Conservation (phyloP, 176 grass and related monocot genomes). For the Puya raimondii region DNA sequence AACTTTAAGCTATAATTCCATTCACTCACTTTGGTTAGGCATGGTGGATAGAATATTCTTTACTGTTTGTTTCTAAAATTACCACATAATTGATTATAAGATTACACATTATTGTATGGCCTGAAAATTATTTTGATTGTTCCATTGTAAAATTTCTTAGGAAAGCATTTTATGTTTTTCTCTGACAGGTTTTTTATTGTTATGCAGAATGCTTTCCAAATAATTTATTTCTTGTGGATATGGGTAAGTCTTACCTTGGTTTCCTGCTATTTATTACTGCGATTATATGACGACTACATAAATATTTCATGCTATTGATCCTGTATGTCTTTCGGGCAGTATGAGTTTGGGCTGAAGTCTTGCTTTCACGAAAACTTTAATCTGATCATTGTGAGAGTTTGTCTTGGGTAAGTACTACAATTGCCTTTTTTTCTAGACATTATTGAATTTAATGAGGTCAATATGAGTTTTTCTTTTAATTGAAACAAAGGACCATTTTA, state of each 20-base stretch:
- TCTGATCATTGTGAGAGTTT: constrained; percentile 50
- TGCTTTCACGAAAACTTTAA: constrained; percentile 71
- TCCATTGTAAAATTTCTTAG: constrained; percentile 1
- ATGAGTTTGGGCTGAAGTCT: constrained; percentile 81
- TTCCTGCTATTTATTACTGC: background rate
- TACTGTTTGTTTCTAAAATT: background rate
- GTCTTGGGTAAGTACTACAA: constrained; percentile 54
- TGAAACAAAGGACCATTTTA: background rate
- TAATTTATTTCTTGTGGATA: constrained; percentile 98
- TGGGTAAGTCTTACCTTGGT: constrained; percentile 37
- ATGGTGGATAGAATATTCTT: background rate
- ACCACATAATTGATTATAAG: background rate
- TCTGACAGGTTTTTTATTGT: constrained; percentile 4
- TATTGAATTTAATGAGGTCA: background rate
- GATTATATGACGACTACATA: background rate
- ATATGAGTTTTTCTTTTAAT: background rate
- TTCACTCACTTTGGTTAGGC: background rate
- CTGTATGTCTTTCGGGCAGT: constrained; percentile 32
- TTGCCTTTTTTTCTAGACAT: background rate
- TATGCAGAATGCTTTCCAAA: constrained; percentile 80
- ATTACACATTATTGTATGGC: background rate
- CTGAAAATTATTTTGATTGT: background rate
- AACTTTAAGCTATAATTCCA: background rate
- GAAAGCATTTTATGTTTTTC: background rate
- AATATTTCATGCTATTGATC: constrained; percentile 3